These are phyloP conservation scores for Colletotrichum magnum DNA, from an alignment of 2,329 filamentous ascomycete genomes.

Conservation along the genomic window DNA sequence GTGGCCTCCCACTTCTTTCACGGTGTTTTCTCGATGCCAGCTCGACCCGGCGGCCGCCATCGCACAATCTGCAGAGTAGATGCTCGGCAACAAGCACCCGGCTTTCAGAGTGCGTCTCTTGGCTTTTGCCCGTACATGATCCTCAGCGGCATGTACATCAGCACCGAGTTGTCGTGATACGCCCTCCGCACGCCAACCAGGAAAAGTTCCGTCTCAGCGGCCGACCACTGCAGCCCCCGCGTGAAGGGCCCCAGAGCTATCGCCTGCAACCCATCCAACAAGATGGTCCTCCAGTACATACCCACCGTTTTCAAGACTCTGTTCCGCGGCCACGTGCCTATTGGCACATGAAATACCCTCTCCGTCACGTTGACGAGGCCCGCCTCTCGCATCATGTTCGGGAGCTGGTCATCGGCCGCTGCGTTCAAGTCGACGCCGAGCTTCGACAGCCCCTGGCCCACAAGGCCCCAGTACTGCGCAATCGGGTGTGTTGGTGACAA, in stretches of 20 bases:
- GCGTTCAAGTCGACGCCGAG: slow-evolving; percentile 64
- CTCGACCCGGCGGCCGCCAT: too few relatives aligned
- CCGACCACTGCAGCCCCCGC: slow-evolving; percentile 62
- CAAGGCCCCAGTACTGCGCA: slow-evolving; percentile 61
- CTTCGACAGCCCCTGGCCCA: slow-evolving; percentile 58
- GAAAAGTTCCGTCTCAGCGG: slow-evolving; percentile 63
- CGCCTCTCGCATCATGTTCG: slow-evolving; percentile 61
- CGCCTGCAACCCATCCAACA: slow-evolving; percentile 65
- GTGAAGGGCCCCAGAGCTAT: slow-evolving; percentile 68
- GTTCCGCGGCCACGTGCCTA: slow-evolving; percentile 69
- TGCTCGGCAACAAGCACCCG: too few relatives aligned
- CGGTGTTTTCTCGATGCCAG: too few relatives aligned
- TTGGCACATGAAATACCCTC: slow-evolving; percentile 64
- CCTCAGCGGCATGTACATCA: slow-evolving; percentile 70
- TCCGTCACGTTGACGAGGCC: slow-evolving; percentile 68
- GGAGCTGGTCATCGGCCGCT: slow-evolving; percentile 57
- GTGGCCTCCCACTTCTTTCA: too few relatives aligned
- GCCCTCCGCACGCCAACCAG: slow-evolving; percentile 63
- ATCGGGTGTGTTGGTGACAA: slow-evolving; percentile 58
- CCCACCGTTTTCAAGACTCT: slow-evolving; percentile 66
- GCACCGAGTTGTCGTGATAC: slow-evolving; percentile 60
- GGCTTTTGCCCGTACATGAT: slow-evolving; percentile 68
- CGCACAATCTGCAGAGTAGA: too few relatives aligned
- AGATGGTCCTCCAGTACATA: slow-evolving; percentile 64
- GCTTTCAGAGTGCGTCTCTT: neutral